These are phyloP conservation scores for Mycoemilia scoparia DNA, from an alignment of 192 early-diverging fungal species.

Conservation along the genomic window DNA sequence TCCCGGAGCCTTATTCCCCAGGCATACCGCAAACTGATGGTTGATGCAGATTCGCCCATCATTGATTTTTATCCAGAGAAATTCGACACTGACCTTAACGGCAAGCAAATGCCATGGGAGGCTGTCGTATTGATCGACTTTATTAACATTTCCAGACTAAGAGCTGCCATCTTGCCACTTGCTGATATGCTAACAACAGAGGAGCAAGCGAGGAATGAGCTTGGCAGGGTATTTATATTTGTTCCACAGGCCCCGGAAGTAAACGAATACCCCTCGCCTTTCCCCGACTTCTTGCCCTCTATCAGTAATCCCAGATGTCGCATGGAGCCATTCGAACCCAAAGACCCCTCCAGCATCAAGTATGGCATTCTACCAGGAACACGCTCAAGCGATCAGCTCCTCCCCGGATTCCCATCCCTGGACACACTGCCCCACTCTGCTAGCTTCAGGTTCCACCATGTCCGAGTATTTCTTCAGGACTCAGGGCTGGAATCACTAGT, in stretches of 20 bases:
- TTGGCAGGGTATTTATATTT: constrained; percentile 46
- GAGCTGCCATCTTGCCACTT: constrained; percentile 54
- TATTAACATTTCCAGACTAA: constrained; percentile 77
- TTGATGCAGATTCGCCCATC: constrained; percentile 66
- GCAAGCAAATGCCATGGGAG: constrained; percentile 97
- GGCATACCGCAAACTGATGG: constrained; percentile 71
- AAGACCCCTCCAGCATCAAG: too few species aligned
- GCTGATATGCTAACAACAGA: constrained; percentile 39
- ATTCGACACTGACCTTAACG: constrained; percentile 90
- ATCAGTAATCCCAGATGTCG: constrained; percentile 35
- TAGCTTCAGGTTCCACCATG: constrained; percentile 53
- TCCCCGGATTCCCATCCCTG: constrained; percentile 79
- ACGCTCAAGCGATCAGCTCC: constrained; percentile 14
- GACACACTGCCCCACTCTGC: constrained; percentile 56
- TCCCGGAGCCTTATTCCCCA: constrained; percentile 68
- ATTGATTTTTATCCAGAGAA: constrained; percentile 86
- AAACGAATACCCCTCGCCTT: constrained; percentile 35
- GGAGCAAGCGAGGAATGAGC: constrained; percentile 36
- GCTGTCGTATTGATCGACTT: constrained; percentile 97
- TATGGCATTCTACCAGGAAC: too few species aligned
- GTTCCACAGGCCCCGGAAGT: constrained; percentile 11
- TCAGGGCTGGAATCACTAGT: constrained; percentile 35
- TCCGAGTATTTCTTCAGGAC: constrained; percentile 71
- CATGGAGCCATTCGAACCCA: constrained; percentile 37
- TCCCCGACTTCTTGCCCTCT: constrained; percentile 49